phyloP scores from a whole-genome alignment of 352 stramenopile species.

The Globisporangium spinosum region DNA sequence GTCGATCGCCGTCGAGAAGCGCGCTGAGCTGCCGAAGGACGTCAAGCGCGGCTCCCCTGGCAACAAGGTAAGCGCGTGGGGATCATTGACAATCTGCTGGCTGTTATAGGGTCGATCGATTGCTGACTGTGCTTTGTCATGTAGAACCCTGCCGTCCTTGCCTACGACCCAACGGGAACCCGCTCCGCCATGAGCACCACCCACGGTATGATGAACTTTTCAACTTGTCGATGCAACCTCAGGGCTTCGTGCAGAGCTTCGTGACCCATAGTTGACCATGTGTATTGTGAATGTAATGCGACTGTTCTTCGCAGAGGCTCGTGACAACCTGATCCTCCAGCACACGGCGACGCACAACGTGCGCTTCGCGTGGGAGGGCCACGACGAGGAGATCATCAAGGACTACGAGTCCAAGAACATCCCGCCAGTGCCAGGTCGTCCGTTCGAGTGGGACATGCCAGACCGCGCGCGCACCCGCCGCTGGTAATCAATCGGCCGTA shows the following conservation, averaged over 20 bases:
- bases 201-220: conserved; percentile 34
- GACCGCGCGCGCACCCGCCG: conserved; percentile 54
- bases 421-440: conserved; percentile 59
- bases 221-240: neutral
- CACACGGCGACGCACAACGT: conserved; percentile 74
- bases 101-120: neutral
- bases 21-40: conserved; percentile 60
- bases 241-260: neutral
- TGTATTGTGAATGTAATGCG: neutral
- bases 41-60: conserved; percentile 65
- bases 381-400: conserved; percentile 70
- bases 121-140: neutral
- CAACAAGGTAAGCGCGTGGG: conserved; percentile 49
- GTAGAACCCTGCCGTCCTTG: conserved; percentile 77
- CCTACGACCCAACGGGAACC: conserved; percentile 82
- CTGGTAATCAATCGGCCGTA: conserved; percentile 38
- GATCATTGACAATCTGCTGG: neutral
- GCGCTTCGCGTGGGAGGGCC: conserved; percentile 76
- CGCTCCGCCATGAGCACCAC: conserved; percentile 86
- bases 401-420: conserved; percentile 74
- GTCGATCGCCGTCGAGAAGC: conserved; percentile 54
- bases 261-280: neutral
- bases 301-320: conserved; percentile 32
- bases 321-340: conserved; percentile 68
- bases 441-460: conserved; percentile 70